These are phyloP conservation scores for Pyrenula aspistea DNA, from an alignment of 495 filamentous ascomycete genomes.

Conservation along the genomic window DNA sequence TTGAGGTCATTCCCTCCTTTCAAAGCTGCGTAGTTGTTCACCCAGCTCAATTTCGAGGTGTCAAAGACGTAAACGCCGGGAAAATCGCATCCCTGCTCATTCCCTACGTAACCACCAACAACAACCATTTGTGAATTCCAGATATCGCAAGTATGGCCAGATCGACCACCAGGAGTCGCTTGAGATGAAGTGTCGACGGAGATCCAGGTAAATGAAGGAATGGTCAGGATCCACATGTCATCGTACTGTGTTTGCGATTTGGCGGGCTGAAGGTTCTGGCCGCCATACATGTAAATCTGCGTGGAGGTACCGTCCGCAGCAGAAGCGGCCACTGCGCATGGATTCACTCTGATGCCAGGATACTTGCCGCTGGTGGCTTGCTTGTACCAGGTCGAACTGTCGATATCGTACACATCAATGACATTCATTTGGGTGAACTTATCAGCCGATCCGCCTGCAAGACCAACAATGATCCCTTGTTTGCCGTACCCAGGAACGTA, in stretches of 20 bases:
- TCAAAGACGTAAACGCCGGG: constrained; percentile 64
- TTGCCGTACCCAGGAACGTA: constrained; percentile 63
- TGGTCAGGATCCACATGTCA: constrained; percentile 69
- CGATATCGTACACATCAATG: constrained; percentile 68
- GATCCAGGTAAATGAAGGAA: constrained; percentile 66
- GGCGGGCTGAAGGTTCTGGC: constrained; percentile 54
- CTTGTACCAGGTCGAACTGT: constrained; percentile 65
- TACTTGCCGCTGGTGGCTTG: constrained; percentile 52
- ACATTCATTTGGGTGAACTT: constrained; percentile 59
- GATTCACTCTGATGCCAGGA: constrained; percentile 58
- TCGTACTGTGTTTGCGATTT: constrained; percentile 51
- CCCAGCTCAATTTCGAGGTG: constrained; percentile 47
- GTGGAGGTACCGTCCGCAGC: constrained; percentile 60
- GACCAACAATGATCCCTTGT: constrained; percentile 54
- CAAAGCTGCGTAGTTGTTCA: constrained; percentile 41
- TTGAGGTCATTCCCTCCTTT: constrained; percentile 25
- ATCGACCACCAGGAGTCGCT: constrained; percentile 46
- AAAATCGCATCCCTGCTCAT: constrained; percentile 47
- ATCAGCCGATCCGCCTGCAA: constrained; percentile 53
- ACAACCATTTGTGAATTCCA: constrained; percentile 62
- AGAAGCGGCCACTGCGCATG: constrained; percentile 58
- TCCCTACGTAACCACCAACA: constrained; percentile 57
- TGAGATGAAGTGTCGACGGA: constrained; percentile 39
- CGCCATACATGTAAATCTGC: constrained; percentile 67
- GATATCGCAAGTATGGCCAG: constrained; percentile 57